These are phyloP conservation scores for Kandelia obovata DNA, from an alignment of 345 rosid genomes.

Conservation along the genomic window DNA sequence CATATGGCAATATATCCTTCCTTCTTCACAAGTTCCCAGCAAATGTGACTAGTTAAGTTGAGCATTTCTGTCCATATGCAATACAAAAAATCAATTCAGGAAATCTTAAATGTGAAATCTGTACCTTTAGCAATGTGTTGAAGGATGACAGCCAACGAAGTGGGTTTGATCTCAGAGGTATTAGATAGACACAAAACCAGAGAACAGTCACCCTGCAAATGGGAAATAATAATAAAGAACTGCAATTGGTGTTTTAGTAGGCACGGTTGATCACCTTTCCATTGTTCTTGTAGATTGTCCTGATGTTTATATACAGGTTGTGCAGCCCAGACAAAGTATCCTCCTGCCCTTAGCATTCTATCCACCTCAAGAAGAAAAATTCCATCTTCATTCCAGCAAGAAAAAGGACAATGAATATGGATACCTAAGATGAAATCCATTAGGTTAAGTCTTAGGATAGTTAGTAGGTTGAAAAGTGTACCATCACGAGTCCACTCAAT, in stretches of 20 bases:
- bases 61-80: slow-evolving; percentile 46
- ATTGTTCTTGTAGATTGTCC: slow-evolving; percentile 43
- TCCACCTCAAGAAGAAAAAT: slow-evolving; percentile 63
- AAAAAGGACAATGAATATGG: slow-evolving; percentile 9
- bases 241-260: neutral
- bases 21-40: slow-evolving; percentile 60
- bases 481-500: slow-evolving; percentile 61
- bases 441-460: neutral
- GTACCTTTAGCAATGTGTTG: neutral
- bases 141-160: neutral
- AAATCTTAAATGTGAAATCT: slow-evolving; percentile 2
- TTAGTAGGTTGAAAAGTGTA: slow-evolving; percentile 9
- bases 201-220: neutral
- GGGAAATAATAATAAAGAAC: neutral
- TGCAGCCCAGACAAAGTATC: slow-evolving; percentile 66
- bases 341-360: slow-evolving; percentile 64
- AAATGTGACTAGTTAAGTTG: slow-evolving; percentile 44
- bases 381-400: slow-evolving; percentile 40
- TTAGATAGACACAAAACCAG: neutral
- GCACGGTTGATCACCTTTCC: slow-evolving; percentile 43
- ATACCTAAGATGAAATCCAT: neutral
- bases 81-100: slow-evolving; percentile 5
- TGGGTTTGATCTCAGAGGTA: neutral
- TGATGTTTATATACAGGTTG: slow-evolving; percentile 53
- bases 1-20: slow-evolving; percentile 58